These are phyloP conservation scores for Macaranga tanarius DNA, from an alignment of 441 rosid genomes.

Conservation along the genomic window DNA sequence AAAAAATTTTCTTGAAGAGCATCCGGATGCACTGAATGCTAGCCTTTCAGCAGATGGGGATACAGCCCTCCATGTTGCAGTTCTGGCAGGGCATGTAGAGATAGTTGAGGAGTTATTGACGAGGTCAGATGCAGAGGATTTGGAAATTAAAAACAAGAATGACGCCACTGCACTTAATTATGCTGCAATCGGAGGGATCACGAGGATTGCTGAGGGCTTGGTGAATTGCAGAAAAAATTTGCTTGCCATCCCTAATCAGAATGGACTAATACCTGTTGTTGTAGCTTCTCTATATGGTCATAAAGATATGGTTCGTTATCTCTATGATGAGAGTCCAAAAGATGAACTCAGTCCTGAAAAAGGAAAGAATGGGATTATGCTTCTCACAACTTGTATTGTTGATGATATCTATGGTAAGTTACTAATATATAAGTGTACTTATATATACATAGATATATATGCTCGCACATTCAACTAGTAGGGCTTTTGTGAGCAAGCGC, in stretches of 20 bases:
- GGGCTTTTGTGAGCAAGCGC: too few species aligned
- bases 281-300: slow-evolving; percentile 41
- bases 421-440: background rate
- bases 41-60: slow-evolving; percentile 34
- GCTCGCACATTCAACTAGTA: too few species aligned
- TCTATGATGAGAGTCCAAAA: slow-evolving; percentile 23
- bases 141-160: slow-evolving; percentile 24
- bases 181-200: slow-evolving; percentile 37
- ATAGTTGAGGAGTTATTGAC: slow-evolving; percentile 29
- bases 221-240: slow-evolving; percentile 23
- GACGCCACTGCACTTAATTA: slow-evolving; percentile 38
- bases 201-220: slow-evolving; percentile 27
- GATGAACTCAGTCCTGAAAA: slow-evolving; percentile 24
- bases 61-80: slow-evolving; percentile 40
- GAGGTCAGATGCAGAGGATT: slow-evolving; percentile 3
- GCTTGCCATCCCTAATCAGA: slow-evolving; percentile 22
- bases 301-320: slow-evolving; percentile 30
- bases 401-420: slow-evolving; percentile 35
- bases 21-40: slow-evolving; percentile 22
- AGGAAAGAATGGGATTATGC: slow-evolving; percentile 36
- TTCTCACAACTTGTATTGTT: slow-evolving; percentile 36
- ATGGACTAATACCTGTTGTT: slow-evolving; percentile 38
- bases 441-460: too few species aligned
- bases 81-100: slow-evolving; percentile 29
- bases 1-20: slow-evolving; percentile 14